phyloP scores from a whole-genome alignment of 495 filamentous ascomycete species.

The Monascus purpureus region DNA sequence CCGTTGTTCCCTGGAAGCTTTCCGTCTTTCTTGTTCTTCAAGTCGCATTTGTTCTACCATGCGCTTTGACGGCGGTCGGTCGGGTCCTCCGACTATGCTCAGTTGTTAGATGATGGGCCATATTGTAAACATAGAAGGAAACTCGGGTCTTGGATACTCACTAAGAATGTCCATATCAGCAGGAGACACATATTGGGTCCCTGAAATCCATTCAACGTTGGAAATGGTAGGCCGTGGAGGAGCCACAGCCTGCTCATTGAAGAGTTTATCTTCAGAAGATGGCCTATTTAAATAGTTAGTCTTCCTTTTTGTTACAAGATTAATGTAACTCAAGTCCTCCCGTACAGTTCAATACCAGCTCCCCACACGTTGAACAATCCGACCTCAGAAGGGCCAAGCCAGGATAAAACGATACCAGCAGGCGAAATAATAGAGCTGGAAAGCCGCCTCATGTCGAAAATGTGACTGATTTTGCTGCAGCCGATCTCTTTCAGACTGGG shows the following conservation, averaged over 20 bases:
- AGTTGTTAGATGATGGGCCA: conserved; percentile 3
- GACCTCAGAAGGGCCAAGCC: conserved; percentile 81
- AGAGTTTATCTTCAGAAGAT: conserved; percentile 52
- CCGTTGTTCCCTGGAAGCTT: conserved; percentile 25
- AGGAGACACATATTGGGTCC: conserved; percentile 80
- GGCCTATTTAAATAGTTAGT: conserved; percentile 25
- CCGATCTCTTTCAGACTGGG: conserved; percentile 78
- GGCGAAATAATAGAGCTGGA: conserved; percentile 52
- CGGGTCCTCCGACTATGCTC: conserved; percentile 58
- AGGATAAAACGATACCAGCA: conserved; percentile 70
- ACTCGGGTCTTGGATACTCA: too few species aligned
- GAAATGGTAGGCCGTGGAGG: conserved; percentile 89
- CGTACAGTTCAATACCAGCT: conserved; percentile 43
- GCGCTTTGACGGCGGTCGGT: conserved; percentile 68
- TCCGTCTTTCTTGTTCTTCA: conserved; percentile 43
- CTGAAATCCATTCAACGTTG: conserved; percentile 90
- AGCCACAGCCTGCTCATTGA: conserved; percentile 55
- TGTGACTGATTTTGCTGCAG: conserved; percentile 41
- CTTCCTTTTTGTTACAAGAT: conserved; percentile 8
- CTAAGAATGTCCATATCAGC: conserved; percentile 81
- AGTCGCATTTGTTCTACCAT: conserved; percentile 52
- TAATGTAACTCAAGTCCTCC: conserved; percentile 1
- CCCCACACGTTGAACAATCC: conserved; percentile 72
- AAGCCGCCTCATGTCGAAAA: conserved; percentile 60
- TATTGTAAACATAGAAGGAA: too few species aligned